phyloP scores from a whole-genome alignment of 192 early-diverging fungal genomes.

The Gamsiella multidivaricata region DNA sequence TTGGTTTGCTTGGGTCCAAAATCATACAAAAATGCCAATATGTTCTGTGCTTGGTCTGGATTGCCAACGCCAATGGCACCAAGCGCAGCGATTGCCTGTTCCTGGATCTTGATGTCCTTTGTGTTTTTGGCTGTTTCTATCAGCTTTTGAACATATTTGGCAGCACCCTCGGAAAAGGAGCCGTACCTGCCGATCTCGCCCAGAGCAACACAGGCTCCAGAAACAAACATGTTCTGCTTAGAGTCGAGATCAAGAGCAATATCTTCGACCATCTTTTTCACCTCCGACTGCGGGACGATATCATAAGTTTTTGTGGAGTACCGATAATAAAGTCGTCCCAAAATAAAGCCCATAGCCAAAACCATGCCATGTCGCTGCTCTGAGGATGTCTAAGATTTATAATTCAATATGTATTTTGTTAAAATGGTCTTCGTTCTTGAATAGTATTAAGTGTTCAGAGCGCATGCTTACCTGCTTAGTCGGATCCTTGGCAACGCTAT shows the following conservation, averaged over 20 bases:
- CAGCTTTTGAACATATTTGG: slow-evolving; percentile 56
- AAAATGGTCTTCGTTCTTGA: neutral
- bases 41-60: slow-evolving; percentile 21
- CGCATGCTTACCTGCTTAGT: slow-evolving; percentile 59
- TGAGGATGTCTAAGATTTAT: slow-evolving; percentile 44
- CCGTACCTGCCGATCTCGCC: slow-evolving; percentile 78
- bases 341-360: slow-evolving; percentile 75
- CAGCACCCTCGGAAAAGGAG: slow-evolving; percentile 38
- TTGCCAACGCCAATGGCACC: slow-evolving; percentile 72
- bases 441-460: neutral
- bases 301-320: slow-evolving; percentile 51
- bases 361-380: slow-evolving; percentile 77
- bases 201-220: slow-evolving; percentile 74
- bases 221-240: slow-evolving; percentile 61
- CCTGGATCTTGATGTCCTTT: slow-evolving; percentile 85
- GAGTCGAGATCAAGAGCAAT: slow-evolving; percentile 66
- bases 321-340: slow-evolving; percentile 72
- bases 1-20: slow-evolving; percentile 74
- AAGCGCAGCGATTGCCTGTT: slow-evolving; percentile 73
- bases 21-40: slow-evolving; percentile 62
- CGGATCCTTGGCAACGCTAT: slow-evolving; percentile 47
- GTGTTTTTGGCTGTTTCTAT: slow-evolving; percentile 62
- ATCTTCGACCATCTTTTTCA: slow-evolving; percentile 41
- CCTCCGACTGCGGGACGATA: slow-evolving; percentile 47
- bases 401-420: neutral